Conservation (phyloP, 495 filamentous ascomycete species). For the Filosporella fistucella region DNA sequence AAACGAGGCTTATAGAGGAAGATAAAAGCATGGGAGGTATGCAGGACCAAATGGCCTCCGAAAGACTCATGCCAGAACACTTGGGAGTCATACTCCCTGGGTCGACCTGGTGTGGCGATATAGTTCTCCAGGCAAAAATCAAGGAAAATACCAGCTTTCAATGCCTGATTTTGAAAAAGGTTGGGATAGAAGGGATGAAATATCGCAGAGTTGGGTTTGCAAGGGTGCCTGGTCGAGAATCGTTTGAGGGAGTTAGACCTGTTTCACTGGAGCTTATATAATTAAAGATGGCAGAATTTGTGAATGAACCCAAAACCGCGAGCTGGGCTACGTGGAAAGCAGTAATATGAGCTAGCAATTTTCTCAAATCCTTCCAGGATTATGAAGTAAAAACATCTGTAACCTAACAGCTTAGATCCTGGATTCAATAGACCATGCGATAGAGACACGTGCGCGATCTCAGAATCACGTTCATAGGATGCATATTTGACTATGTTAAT, state of each 20-base stretch:
- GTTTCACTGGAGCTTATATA: slow-evolving; percentile 3
- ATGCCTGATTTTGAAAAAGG: slow-evolving; percentile 3
- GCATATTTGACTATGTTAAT: too few relatives aligned
- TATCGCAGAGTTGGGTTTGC: slow-evolving; percentile 1
- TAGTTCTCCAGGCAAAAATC: not conserved
- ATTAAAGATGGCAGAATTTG: too few relatives aligned
- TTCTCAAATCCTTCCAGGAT: too few relatives aligned
- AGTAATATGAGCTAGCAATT: too few relatives aligned
- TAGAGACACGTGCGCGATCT: too few relatives aligned
- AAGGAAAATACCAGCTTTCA: not conserved
- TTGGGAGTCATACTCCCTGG: not conserved
- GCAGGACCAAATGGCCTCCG: not conserved
- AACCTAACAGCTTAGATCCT: too few relatives aligned
- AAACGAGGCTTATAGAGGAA: slow-evolving; percentile 1
- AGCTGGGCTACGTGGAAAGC: too few relatives aligned
- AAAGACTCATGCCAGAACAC: not conserved
- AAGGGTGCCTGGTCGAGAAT: not conserved
- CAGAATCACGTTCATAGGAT: too few relatives aligned
- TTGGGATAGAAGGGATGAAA: slow-evolving; percentile 2
- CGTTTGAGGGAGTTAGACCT: slow-evolving; percentile 1
- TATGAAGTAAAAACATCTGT: too few relatives aligned
- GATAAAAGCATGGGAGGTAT: not conserved
- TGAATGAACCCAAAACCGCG: too few relatives aligned
- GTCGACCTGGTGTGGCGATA: slow-evolving; percentile 1
- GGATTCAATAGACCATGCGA: too few relatives aligned